Percentiles rank a stretch among this genome's conserved stretches.
Evolutionary conservation across 2,329 filamentous ascomycete species (phyloP).

Genomic region (Onygena corvina): DNA sequence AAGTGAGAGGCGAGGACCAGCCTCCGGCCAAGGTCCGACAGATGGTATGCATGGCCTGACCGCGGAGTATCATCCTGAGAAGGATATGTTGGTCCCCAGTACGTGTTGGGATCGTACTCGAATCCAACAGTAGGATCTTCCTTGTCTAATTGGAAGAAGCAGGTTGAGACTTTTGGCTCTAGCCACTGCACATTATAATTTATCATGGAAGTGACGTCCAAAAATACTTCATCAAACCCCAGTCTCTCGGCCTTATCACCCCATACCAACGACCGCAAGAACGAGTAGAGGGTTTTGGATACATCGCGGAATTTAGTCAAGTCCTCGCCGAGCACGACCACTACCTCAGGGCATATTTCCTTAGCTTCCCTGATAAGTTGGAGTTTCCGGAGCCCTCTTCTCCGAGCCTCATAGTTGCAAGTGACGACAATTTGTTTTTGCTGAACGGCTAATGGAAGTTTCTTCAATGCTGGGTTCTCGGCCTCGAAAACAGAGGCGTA

Average conservation of each 20-base stretch:
- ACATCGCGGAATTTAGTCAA: constrained; percentile 72
- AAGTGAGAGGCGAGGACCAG: constrained; percentile 71
- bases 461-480: constrained; percentile 60
- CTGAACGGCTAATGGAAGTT: constrained; percentile 66
- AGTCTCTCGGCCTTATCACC: constrained; percentile 64
- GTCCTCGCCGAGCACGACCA: constrained; percentile 79
- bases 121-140: constrained; percentile 72
- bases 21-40: constrained; percentile 36
- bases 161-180: constrained; percentile 51
- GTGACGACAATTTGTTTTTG: constrained; percentile 90
- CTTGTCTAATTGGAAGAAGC: constrained; percentile 68
- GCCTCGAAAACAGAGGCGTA: constrained; percentile 86
- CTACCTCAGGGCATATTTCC: constrained; percentile 65
- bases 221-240: constrained; percentile 75
- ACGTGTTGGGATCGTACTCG: constrained; percentile 55
- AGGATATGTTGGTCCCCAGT: constrained; percentile 55
- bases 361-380: constrained; percentile 75
- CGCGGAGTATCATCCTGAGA: constrained; percentile 10
- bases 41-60: constrained; percentile 13
- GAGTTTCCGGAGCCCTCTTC: constrained; percentile 56
- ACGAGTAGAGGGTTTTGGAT: constrained; percentile 66
- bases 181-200: constrained; percentile 65
- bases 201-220: constrained; percentile 78
- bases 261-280: constrained; percentile 65
- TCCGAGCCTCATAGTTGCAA: constrained; percentile 84